Base-by-base conservation (phyloP, 2,329 filamentous ascomycete genomes). In the Immersiporthe knoxdaviesiana region DNA sequence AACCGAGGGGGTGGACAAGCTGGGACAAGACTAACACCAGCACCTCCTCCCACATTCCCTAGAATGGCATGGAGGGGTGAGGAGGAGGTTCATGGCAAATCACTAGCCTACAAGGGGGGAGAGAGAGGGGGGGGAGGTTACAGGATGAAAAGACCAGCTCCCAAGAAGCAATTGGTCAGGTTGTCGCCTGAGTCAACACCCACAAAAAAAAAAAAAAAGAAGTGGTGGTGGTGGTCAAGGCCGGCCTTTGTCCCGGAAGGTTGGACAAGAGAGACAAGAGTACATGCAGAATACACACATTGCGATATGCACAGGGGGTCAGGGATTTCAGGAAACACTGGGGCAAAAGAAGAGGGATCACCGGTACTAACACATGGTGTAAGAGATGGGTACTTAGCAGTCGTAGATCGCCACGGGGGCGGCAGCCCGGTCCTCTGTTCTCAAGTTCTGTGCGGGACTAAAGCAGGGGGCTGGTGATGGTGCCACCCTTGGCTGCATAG, bases 211-310 rank as follows among this genome's bases (percentile, higher is more conserved):
- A n/a, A n/a, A n/a, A n/a, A n/a, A n/a, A n/a, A n/a, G n/a, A n/a
- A 56, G 47, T 30, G 52, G 37, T 65, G 62, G 59, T 39, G 39
- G 62, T 24, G 44, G 44, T 27, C 39, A 32, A 61, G 60, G 41
- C 44, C n/a, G 58, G 62, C 58, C 44, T 63, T 59, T 66, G 58
- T 44, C 44, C 41, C n/a, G 50, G 47, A 32, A 24, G 56, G 37
- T 35, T 47, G 21, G 21, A 47, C 44, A 47, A 47, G 44, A 47
- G 44, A 47, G 44, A 47, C 18, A 21, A 52, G 12, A 18, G 14
- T 41, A n/a, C n/a, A 56, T 59, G 27, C 32, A 67, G 59, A 67
- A 67, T 59, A 52, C 44, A 59, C 39, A 69, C 63, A 60, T 69
- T 56, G 24, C 41, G 47, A 66, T 39, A 21, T 64, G 64, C 50